phyloP scores from a whole-genome alignment of 163 green algal species.

The Prototheca wickerhamii region DNA sequence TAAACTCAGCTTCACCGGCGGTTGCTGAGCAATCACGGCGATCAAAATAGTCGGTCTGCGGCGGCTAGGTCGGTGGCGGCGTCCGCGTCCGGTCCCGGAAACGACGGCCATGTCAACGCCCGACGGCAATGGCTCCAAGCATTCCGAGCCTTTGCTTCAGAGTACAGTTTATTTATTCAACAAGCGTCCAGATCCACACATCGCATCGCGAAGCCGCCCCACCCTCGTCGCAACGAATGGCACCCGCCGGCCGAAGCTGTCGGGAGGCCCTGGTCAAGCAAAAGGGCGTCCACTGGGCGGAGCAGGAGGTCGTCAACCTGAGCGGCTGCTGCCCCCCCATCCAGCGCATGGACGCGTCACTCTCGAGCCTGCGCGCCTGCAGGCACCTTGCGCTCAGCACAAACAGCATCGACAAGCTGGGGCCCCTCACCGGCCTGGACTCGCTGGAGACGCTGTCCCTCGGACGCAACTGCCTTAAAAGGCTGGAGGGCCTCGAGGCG shows the following conservation, averaged over 20 bases:
- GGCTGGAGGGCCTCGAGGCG: slow-evolving; percentile 85
- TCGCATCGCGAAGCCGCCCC: too few species aligned
- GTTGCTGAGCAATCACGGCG: too few species aligned
- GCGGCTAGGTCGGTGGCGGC: too few species aligned
- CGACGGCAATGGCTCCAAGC: too few species aligned
- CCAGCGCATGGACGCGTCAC: slow-evolving; percentile 81
- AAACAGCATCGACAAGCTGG: slow-evolving; percentile 94
- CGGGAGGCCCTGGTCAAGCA: neutral
- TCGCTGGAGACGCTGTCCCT: slow-evolving; percentile 77
- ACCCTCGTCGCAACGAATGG: neutral
- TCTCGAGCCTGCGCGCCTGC: slow-evolving; percentile 60
- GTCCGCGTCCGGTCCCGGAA: too few species aligned
- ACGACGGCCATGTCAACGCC: too few species aligned
- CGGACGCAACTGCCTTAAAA: slow-evolving; percentile 85
- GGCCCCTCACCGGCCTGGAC: slow-evolving; percentile 65
- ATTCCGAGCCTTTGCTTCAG: too few species aligned
- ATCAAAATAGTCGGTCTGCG: too few species aligned
- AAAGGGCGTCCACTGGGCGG: slow-evolving; percentile 44
- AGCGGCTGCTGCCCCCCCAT: slow-evolving; percentile 70
- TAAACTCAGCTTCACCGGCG: too few species aligned
- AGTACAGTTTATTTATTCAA: too few species aligned
- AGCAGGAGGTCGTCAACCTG: slow-evolving; percentile 60
- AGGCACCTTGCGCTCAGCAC: slow-evolving; percentile 79
- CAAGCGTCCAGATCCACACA: neutral
- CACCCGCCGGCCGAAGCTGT: neutral